These are phyloP conservation scores for Passalora sequoiae DNA, from an alignment of 2,329 filamentous ascomycete genomes.

Conservation along the genomic window DNA sequence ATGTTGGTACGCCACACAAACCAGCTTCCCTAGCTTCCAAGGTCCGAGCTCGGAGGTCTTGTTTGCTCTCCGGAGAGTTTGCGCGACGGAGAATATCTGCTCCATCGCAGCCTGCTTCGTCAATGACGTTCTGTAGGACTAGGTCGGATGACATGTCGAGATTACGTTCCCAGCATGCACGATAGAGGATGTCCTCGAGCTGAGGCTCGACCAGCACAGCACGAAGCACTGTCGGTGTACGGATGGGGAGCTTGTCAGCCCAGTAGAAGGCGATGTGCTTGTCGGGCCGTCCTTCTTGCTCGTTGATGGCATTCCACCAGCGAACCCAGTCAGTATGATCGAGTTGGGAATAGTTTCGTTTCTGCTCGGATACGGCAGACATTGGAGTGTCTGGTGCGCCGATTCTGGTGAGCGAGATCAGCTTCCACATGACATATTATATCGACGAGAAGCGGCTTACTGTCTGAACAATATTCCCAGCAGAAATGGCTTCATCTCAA, in stretches of 20 bases:
- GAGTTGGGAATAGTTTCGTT: constrained; percentile 15
- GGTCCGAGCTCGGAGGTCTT: constrained; percentile 18
- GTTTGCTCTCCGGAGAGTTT: constrained; percentile 17
- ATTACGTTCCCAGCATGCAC: constrained; percentile 25
- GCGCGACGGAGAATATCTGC: constrained; percentile 10
- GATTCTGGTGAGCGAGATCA: constrained; percentile 9
- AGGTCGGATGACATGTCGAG: constrained; percentile 22
- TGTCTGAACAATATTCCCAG: constrained; percentile 24
- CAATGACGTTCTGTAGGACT: constrained; percentile 16
- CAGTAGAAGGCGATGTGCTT: constrained; percentile 22
- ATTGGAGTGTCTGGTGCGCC: constrained; percentile 21
- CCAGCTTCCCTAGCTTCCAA: constrained; percentile 20
- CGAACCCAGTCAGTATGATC: constrained; percentile 23
- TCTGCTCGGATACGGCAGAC: constrained; percentile 20
- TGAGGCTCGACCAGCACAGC: constrained; percentile 17
- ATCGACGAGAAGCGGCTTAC: too few relatives aligned
- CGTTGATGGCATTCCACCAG: constrained; percentile 24
- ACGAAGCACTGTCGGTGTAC: constrained; percentile 19
- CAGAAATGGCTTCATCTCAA: constrained; percentile 24
- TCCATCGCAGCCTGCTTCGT: constrained; percentile 17
- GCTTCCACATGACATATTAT: too few relatives aligned
- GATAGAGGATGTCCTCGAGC: constrained; percentile 14
- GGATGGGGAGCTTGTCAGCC: constrained; percentile 22
- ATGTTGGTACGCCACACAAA: constrained; percentile 22
- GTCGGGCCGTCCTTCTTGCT: constrained; percentile 17